Percentiles rank a stretch among this genome's conserved stretches.
Conservation (phyloP, 176 grass and related monocot genomes). For the Phoenix dactylifera region DNA sequence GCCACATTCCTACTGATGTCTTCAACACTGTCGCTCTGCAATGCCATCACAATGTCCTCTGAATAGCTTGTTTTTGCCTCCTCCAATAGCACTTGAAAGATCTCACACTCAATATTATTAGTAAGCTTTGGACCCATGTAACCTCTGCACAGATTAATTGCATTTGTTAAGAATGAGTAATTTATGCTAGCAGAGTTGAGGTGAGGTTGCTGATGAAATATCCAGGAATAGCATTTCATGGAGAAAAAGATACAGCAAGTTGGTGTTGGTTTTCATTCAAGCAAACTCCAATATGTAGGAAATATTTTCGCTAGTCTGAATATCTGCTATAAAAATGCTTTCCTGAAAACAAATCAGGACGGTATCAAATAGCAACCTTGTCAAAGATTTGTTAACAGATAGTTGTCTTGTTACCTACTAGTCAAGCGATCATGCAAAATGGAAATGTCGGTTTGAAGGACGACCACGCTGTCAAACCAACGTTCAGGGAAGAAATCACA, state of each 20-base stretch:
- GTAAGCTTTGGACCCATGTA: conserved; percentile 82
- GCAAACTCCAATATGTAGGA: too few species aligned
- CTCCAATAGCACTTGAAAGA: conserved; percentile 85
- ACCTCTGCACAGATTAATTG: conserved; percentile 37
- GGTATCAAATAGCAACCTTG: too few species aligned
- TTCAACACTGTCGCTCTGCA: conserved; percentile 71
- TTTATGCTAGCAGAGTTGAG: too few species aligned
- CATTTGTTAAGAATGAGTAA: not conserved
- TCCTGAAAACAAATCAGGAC: not conserved
- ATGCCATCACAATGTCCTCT: conserved; percentile 59
- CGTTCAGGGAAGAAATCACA: conserved; percentile 95
- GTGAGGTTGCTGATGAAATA: too few species aligned
- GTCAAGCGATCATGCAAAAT: conserved; percentile 85
- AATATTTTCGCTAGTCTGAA: too few species aligned
- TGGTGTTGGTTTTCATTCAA: too few species aligned
- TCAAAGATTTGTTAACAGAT: too few species aligned
- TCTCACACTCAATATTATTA: conserved; percentile 94
- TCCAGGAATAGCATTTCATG: too few species aligned
- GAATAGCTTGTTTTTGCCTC: conserved; percentile 83
- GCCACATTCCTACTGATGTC: conserved; percentile 78
- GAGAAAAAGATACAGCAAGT: too few species aligned
- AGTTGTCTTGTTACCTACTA: conserved; percentile 40
- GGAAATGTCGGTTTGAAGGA: conserved; percentile 92
- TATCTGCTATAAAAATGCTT: too few species aligned
- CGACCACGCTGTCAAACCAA: conserved; percentile 90